Base-by-base conservation (phyloP, 768 basidiomycete species). In the Lactarius sanguifluus region DNA sequence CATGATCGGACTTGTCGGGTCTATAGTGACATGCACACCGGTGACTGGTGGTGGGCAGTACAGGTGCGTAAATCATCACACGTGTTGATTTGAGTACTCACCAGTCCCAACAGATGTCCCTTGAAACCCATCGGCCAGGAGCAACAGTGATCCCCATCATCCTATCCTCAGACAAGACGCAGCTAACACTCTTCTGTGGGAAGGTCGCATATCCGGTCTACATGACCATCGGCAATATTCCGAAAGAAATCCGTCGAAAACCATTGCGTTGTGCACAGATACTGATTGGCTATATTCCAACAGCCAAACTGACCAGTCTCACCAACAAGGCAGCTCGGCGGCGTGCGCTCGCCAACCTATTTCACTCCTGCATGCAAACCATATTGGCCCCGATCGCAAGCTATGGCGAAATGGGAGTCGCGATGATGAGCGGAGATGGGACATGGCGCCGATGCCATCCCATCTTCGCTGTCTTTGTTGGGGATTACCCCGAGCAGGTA, bases 261-360 rank as follows among this genome's bases (percentile, higher is more conserved):
- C 79, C 79, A 1, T 78, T 75, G 1, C 38, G 59, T 9, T 74
- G 73, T 15, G 78, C 76, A 0, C 72, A 70, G 20, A 69, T 80
- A 1, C 71, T 81, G 0, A 25, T 84, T 0, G 81, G 72, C 0
- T 83, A 82, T 63, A 74, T 83, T 1, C 76, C 80, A 1, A 75
- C 77, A 0, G 69, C 76, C 61, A 75, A 71, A 36, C 34, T 36
- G 34, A 9, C 34, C 34, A 36, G 34, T 1, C 34, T 36, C 34
- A 36, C 34, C 13, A 69, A 66, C 18, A 64, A 73, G 25, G 64
- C 71, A 1, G 64, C 68, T 8, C 68, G 73, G 0, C 36, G 71
- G 66, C 15, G 70, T 61, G 60, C 68, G 10, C 13, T 40, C 64
- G 65, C 74, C 59, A 43, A 72, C 0, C 65, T 81, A 0, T 82